Percentiles rank a stretch among this genome's conserved stretches.
These are phyloP conservation scores for Ehretia macrophylla DNA, from an alignment of 257 asterid species.

Conservation along the genomic window DNA sequence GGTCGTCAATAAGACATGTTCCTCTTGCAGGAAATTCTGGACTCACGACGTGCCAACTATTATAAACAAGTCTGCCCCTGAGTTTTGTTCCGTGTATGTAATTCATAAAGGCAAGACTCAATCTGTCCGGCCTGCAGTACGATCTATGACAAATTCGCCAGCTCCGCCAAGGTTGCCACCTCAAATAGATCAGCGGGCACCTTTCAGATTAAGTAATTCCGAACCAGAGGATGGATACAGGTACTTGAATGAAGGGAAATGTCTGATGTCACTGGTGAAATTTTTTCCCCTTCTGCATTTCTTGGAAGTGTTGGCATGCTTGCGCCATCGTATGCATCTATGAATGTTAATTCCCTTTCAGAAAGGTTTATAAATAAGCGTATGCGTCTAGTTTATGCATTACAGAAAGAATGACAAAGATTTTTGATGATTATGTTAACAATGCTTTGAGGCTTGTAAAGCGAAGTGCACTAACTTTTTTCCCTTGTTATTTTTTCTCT, in stretches of 20 bases:
- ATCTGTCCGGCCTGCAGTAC: conserved; percentile 57
- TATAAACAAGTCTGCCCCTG: conserved; percentile 68
- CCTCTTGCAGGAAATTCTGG: conserved; percentile 46
- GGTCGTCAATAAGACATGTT: not conserved
- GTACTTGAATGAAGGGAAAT: conserved; percentile 16
- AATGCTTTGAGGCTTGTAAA: not conserved
- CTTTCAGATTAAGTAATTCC: conserved; percentile 17
- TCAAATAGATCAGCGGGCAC: conserved; percentile 14
- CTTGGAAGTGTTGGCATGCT: not conserved
- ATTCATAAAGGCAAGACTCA: conserved; percentile 53
- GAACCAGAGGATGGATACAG: conserved; percentile 34
- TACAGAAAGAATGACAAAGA: too few species aligned
- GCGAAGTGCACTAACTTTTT: too few species aligned
- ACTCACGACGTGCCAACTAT: conserved; percentile 54
- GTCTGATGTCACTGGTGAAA: too few species aligned
- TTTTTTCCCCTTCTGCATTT: too few species aligned
- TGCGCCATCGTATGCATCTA: not conserved
- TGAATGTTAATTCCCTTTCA: not conserved
- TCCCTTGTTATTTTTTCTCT: not conserved
- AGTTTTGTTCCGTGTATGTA: conserved; percentile 74
- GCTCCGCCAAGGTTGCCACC: conserved; percentile 24
- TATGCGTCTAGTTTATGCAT: too few species aligned
- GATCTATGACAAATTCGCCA: conserved; percentile 14
- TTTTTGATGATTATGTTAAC: too few species aligned
- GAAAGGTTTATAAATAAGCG: not conserved